Evolutionary conservation across 768 basidiomycete species (phyloP), one percentile per base, ranked within the genome.

Genomic region (Kwoniella heveanensis): DNA sequence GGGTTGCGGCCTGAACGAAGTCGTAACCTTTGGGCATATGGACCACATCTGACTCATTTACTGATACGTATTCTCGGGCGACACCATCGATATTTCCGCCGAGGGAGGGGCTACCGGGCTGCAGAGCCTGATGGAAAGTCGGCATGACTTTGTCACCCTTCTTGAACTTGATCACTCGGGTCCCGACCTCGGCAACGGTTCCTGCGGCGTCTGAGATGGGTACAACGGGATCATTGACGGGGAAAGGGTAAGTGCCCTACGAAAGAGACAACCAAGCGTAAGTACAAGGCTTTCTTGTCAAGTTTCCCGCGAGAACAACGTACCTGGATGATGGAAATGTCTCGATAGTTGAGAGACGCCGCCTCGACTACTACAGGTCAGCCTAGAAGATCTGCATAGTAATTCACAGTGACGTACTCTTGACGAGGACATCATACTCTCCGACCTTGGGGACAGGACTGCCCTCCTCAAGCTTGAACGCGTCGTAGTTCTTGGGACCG

Each of bases 181-280:
- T 22, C 10, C 68, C 65, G 37, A 64, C 62, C 22, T 30, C 37
- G 13, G 57, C 54, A 10, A 70, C 62, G 50, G 54, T 26, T 3
- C 60, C 68, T 13, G 68, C 65, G 22, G 59, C 57, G 36, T 70
- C 68, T 5, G 65, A 66, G 22, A 62, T 27, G 4, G 68, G 65
- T 1, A 70, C 65, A 24, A 70, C 51, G 27, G 50, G 36, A 27
- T 63, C 58, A 32, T 30, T 54, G 24, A 62, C 26, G 9, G 64
- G 54, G 54, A 70, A 66, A 6, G 65, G 68, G 55, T 70, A 70
- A n/a, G 60, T 46, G 27, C 60, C 60, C 56, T 64, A 29, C n/a
- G n/a, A n/a, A n/a, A n/a, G n/a, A n/a, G n/a, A n/a, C n/a, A n/a
- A n/a, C n/a, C n/a, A n/a, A n/a, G n/a, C n/a, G n/a, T n/a, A n/a